Percentiles rank a stretch among this genome's conserved stretches.
phyloP scores from a whole-genome alignment of 106 monocot genomes.

The Dioscorea dumetorum region DNA sequence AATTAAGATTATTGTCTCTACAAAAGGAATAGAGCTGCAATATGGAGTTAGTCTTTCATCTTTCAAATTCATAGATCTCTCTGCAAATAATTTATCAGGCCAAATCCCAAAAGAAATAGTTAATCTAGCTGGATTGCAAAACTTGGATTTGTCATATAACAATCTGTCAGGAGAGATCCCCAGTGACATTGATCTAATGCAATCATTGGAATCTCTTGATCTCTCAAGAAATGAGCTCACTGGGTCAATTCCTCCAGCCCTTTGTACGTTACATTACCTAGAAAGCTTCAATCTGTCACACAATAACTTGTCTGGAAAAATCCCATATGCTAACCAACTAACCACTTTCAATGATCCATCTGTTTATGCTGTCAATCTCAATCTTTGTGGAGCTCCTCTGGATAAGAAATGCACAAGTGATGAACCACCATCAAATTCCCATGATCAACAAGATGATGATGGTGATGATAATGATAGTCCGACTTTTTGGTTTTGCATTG shows the following conservation, averaged over 20 bases:
- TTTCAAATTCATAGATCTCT: too few relatives aligned
- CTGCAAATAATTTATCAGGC: too few relatives aligned
- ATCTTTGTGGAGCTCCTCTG: background rate
- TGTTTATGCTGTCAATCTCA: background rate
- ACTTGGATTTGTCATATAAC: too few relatives aligned
- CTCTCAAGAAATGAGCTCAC: background rate
- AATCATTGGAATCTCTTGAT: background rate
- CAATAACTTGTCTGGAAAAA: background rate
- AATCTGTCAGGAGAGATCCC: too few relatives aligned
- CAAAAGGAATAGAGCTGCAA: too few relatives aligned
- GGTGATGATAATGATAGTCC: background rate
- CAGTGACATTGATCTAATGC: background rate
- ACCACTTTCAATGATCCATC: background rate
- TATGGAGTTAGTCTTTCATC: too few relatives aligned
- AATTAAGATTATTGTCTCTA: background rate
- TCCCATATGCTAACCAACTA: background rate
- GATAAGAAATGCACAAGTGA: background rate
- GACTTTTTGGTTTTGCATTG: too few relatives aligned
- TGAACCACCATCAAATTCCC: background rate
- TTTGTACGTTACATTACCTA: background rate
- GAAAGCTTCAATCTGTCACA: too few relatives aligned
- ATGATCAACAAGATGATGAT: background rate
- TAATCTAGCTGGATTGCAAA: too few relatives aligned
- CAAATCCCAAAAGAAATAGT: too few relatives aligned
- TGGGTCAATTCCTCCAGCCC: background rate